A percentile compares a stretch with the other conserved stretches of the same genome.
Conservation (phyloP, 306 rosid species). For the Echinosophora koreensis region DNA sequence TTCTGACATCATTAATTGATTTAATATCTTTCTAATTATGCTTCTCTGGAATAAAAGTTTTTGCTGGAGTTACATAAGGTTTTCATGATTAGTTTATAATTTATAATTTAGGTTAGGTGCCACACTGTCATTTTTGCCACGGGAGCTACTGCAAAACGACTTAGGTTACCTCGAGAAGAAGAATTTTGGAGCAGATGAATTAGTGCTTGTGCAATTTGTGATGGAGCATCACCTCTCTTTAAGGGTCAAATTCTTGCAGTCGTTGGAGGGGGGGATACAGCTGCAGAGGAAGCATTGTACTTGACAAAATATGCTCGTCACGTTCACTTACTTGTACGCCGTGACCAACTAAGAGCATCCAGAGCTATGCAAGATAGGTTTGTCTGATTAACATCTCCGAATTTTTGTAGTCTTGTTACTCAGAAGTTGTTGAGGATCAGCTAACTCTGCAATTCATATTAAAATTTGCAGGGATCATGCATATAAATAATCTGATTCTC, state of each 20-base stretch:
- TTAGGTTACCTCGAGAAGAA: conserved; percentile 87
- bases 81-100: conserved; percentile 43
- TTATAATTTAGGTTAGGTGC: conserved; percentile 77
- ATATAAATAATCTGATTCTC: conserved; percentile 34
- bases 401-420: conserved; percentile 33
- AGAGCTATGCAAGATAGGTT: conserved; percentile 99
- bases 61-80: conserved; percentile 30
- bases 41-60: conserved; percentile 37
- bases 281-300: conserved; percentile 93
- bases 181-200: conserved; percentile 99
- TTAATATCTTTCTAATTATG: conserved; percentile 20
- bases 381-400: conserved; percentile 48
- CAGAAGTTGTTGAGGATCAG: conserved; percentile 19
- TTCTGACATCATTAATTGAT: conserved; percentile 17
- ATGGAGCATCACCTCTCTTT: conserved; percentile 95
- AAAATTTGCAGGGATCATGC: conserved; percentile 25
- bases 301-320: conserved; percentile 93
- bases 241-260: conserved; percentile 96
- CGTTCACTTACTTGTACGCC: conserved; percentile 89
- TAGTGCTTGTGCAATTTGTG: conserved; percentile 99
- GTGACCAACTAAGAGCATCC: conserved; percentile 88
- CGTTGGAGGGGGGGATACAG: conserved; percentile 97
- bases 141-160: conserved; percentile 93
- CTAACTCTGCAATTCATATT: conserved; percentile 33
- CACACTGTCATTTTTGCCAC: conserved; percentile 83